A percentile compares a stretch with the other conserved stretches of the same genome.
phyloP scores from a whole-genome alignment of 148 eudicot genomes.

The Dianthus caryophyllus region DNA sequence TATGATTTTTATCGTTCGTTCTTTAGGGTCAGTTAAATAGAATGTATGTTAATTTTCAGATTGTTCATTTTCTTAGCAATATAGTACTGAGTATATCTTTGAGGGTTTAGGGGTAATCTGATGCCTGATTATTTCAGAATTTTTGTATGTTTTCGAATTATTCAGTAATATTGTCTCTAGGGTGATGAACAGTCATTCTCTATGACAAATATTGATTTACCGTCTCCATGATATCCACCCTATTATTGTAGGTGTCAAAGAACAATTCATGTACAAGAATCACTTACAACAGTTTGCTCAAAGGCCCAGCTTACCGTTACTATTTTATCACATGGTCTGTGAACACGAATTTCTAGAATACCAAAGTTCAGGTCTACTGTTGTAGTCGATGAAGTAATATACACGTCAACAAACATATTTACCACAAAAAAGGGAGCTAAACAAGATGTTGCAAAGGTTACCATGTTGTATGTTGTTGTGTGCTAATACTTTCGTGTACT shows the following conservation, averaged over 20 bases:
- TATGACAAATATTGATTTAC: neutral
- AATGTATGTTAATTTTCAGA: too few relatives aligned
- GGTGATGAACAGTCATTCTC: neutral
- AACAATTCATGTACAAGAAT: constrained; percentile 28
- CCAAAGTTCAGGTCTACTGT: constrained; percentile 50
- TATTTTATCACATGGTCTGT: constrained; percentile 38
- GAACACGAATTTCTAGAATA: too few relatives aligned
- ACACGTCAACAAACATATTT: constrained; percentile 26
- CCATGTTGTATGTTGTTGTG: too few relatives aligned
- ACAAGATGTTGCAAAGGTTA: constrained; percentile 51
- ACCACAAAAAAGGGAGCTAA: constrained; percentile 45
- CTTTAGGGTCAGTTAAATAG: too few relatives aligned
- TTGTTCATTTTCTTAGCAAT: too few relatives aligned
- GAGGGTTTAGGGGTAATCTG: too few relatives aligned
- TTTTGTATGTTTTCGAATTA: too few relatives aligned
- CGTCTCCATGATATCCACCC: neutral
- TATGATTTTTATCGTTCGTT: too few relatives aligned
- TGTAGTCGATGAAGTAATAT: constrained; percentile 43
- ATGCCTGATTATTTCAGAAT: too few relatives aligned
- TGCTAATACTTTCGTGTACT: too few relatives aligned
- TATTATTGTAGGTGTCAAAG: constrained; percentile 29
- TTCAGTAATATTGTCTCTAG: too few relatives aligned
- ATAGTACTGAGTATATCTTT: too few relatives aligned
- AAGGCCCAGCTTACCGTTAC: constrained; percentile 30
- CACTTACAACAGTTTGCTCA: constrained; percentile 36